Evolutionary conservation across 75 land plant genomes (phyloP), one percentile per base, ranked within the genome.

Genomic region (Cryptomeria japonica): DNA sequence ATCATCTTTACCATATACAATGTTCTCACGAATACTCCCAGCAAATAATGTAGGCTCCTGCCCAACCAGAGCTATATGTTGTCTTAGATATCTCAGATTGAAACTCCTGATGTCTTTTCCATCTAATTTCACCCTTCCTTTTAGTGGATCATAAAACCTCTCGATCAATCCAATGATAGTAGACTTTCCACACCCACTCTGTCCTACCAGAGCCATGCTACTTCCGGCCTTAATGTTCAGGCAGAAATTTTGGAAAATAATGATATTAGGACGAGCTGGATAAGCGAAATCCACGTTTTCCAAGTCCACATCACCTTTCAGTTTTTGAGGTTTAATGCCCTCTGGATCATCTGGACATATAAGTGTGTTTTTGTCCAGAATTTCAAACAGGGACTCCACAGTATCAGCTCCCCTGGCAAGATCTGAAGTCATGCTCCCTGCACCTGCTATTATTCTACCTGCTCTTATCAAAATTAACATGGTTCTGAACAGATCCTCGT

Each of bases 361-460:
- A 9, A 68, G 49, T 18, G 93, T 90, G 47, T 64, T 86, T 12
- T 94, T 90, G 44, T 95, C 95, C 0, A 96, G 86, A 42, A 93
- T 90, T 16, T 84, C 87, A 41, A 96, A 95, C 13, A 96, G 92
- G 1, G 96, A 91, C 31, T 89, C 92, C 55, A 94, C 90, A 4
- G 96, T 90, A 10, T 90, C 83, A 39, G 95, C 86, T 8, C 96
- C 95, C 87, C 91, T 94, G 84, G 96, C 93, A 18, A 95, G 51
- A 84, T 96, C 98, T 15, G 96, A 88, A 25, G 96, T 96, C 91
- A 95, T 91, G 91, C 94, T 94, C 11, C 95, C 95, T 12, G 98
- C 94, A 2, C 95, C 98, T 32, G 98, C 96, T 44, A 96, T 94
- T 55, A 94, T 91, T 41, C 91, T 90, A 6, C 98, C 96, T 16